Evolutionary conservation across 331 rosid species (phyloP).

Genomic region (Spiraea crenata): DNA sequence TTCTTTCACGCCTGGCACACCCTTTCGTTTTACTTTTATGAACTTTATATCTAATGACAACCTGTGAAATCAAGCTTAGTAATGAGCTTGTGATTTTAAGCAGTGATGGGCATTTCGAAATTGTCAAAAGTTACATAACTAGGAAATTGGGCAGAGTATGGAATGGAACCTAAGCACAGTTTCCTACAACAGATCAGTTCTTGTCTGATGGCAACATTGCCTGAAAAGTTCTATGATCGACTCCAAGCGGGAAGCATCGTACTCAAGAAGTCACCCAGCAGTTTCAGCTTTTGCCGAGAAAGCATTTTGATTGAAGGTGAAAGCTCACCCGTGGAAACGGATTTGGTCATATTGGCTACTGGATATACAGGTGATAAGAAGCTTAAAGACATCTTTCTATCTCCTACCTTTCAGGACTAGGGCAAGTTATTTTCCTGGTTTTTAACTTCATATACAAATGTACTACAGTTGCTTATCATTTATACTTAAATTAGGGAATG

Average conservation of each 20-base stretch:
- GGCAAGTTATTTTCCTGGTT: constrained; percentile 15
- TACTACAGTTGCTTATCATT: no score
- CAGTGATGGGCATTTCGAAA: constrained; percentile 72
- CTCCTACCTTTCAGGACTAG: constrained; percentile 53
- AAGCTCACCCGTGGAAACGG: constrained; percentile 27
- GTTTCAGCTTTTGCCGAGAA: constrained; percentile 49
- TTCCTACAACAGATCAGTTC: constrained; percentile 48
- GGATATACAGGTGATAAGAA: constrained; percentile 65
- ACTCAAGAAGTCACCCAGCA: constrained; percentile 40
- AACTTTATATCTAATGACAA: neutral
- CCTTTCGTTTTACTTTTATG: neutral
- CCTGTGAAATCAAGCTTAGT: neutral
- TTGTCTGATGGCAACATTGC: constrained; percentile 39
- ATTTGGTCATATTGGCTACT: constrained; percentile 63
- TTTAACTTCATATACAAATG: neutral
- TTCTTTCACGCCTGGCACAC: constrained; percentile 60
- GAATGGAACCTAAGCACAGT: constrained; percentile 66
- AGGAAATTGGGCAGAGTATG: constrained; percentile 46
- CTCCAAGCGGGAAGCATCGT: constrained; percentile 63
- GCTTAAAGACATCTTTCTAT: constrained; percentile 48
- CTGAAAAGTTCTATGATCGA: constrained; percentile 53
- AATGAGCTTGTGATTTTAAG: neutral
- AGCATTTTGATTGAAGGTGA: constrained; percentile 55
- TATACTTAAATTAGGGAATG: constrained; percentile 26
- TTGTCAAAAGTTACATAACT: constrained; percentile 48